Conservation (phyloP, 164 flowering plant genomes). For the Nymphaea colorata region DNA sequence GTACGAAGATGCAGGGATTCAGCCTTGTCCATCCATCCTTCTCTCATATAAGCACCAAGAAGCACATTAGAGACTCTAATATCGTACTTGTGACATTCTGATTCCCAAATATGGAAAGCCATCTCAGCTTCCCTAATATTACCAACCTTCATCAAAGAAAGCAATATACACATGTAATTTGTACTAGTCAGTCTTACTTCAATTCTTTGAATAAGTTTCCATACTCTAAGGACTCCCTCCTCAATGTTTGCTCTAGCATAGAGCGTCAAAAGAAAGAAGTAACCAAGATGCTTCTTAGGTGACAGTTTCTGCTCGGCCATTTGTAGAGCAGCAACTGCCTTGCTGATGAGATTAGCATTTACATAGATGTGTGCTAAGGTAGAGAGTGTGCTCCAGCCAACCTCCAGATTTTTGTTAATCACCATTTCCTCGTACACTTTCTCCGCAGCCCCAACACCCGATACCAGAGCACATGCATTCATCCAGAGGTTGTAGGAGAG, state of each 20-base stretch:
- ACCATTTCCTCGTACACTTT: slow-evolving; percentile 34
- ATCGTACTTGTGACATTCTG: slow-evolving; percentile 33
- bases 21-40: slow-evolving; percentile 36
- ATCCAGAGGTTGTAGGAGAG: slow-evolving; percentile 62
- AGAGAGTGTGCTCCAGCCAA: slow-evolving; percentile 43
- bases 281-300: slow-evolving; percentile 25
- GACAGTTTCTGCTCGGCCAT: slow-evolving; percentile 42
- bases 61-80: slow-evolving; percentile 53
- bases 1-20: slow-evolving; percentile 35
- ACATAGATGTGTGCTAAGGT: slow-evolving; percentile 39
- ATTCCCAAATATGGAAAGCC: slow-evolving; percentile 39
- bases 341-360: slow-evolving; percentile 20
- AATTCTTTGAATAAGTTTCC: slow-evolving; percentile 41
- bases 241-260: slow-evolving; percentile 32
- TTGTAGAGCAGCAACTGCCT: slow-evolving; percentile 27
- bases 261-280: slow-evolving; percentile 38
- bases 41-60: slow-evolving; percentile 42
- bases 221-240: slow-evolving; percentile 39
- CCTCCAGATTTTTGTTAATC: slow-evolving; percentile 25
- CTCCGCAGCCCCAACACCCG: slow-evolving; percentile 27
- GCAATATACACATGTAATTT: slow-evolving; percentile 34
- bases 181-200: slow-evolving; percentile 33
- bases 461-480: slow-evolving; percentile 25
- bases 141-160: slow-evolving; percentile 43
- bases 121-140: slow-evolving; percentile 39